Evolutionary conservation across 2,329 filamentous ascomycete genomes (phyloP).

Genomic region (Clarireedia monteithiana): DNA sequence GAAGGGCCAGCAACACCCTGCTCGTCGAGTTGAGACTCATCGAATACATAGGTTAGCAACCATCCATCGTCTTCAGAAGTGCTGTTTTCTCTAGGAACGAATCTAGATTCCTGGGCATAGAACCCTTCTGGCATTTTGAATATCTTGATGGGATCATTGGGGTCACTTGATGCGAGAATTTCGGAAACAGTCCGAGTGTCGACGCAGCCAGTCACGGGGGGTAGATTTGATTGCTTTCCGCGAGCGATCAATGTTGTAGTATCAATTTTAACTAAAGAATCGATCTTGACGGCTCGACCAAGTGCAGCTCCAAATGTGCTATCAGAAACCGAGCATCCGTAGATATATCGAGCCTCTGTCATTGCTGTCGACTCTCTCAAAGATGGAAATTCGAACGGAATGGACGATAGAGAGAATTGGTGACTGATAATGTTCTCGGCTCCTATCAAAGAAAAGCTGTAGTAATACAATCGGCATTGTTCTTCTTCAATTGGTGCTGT

Average conservation of each 20-base stretch:
- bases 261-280: conserved; percentile 57
- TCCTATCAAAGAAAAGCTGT: conserved; percentile 45
- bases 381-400: conserved; percentile 63
- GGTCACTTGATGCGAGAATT: conserved; percentile 39
- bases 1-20: conserved; percentile 28
- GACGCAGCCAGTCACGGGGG: conserved; percentile 51
- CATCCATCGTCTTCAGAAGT: conserved; percentile 56
- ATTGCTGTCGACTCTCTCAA: conserved; percentile 48
- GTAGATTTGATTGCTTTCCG: conserved; percentile 39
- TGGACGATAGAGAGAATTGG: conserved; percentile 56
- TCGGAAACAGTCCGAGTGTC: conserved; percentile 48
- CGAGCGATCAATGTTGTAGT: conserved; percentile 42
- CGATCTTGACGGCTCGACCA: conserved; percentile 59
- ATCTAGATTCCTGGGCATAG: conserved; percentile 61
- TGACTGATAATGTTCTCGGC: conserved; percentile 39
- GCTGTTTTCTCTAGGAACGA: conserved; percentile 42
- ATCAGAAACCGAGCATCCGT: conserved; percentile 56
- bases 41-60: conserved; percentile 61
- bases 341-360: conserved; percentile 51
- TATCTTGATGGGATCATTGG: conserved; percentile 48
- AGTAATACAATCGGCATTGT: conserved; percentile 64
- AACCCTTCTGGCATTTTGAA: conserved; percentile 53
- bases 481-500: conserved; percentile 42
- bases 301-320: conserved; percentile 51
- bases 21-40: conserved; percentile 53